A percentile compares a stretch with the other conserved stretches of the same genome.
phyloP scores from a whole-genome alignment of 73 alveolate species.

The Diophrys appendiculata region DNA sequence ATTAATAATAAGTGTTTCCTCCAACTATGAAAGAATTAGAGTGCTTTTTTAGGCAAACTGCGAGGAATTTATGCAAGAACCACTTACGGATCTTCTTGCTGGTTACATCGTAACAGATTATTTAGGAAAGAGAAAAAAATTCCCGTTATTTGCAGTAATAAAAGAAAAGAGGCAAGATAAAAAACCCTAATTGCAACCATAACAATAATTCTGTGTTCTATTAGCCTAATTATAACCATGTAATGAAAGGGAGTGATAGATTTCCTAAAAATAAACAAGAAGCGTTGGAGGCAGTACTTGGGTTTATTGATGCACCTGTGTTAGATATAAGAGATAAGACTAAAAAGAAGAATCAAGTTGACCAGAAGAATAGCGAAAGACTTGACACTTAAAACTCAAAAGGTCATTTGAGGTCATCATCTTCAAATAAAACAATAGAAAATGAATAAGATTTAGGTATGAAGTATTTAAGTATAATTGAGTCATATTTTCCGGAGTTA shows the following conservation, averaged over 20 bases:
- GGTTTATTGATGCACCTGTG: not conserved
- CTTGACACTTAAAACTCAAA: too few species aligned
- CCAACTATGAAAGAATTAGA: not conserved
- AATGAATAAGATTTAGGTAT: too few species aligned
- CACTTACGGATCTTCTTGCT: not conserved
- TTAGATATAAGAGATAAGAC: not conserved
- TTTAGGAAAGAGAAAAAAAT: not conserved
- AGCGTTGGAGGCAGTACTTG: not conserved
- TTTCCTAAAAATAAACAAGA: not conserved
- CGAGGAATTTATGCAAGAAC: not conserved
- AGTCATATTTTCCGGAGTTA: too few species aligned
- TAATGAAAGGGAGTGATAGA: not conserved
- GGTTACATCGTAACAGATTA: not conserved
- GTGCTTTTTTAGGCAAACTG: not conserved
- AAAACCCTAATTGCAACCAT: constrained; percentile 28
- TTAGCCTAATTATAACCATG: not conserved
- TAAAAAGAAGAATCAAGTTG: not conserved
- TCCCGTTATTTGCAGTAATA: not conserved
- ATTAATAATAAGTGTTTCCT: not conserved
- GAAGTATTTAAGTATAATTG: too few species aligned
- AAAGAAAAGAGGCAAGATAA: not conserved
- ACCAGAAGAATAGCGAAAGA: too few species aligned
- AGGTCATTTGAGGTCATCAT: too few species aligned
- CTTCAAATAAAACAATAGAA: too few species aligned
- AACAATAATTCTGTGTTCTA: constrained; percentile 24